phyloP scores from a whole-genome alignment of 2,329 filamentous ascomycete species.

The Pseudocercospora macadamiae region DNA sequence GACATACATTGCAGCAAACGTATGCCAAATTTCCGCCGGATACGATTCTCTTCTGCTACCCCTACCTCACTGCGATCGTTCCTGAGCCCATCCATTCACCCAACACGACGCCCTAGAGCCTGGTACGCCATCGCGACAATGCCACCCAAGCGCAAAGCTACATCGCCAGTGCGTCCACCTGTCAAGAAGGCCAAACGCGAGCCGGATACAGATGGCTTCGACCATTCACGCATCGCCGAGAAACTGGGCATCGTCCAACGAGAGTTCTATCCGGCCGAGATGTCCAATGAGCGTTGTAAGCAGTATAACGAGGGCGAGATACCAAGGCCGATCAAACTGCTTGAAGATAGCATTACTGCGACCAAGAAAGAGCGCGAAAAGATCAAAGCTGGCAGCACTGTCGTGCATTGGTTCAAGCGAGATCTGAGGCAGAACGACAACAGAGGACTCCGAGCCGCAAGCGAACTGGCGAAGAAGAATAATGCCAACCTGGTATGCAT shows the following conservation, averaged over 20 bases:
- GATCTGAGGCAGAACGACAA: constrained; percentile 79
- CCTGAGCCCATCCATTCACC: neutral
- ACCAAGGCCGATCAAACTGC: constrained; percentile 71
- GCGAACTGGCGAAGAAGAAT: constrained; percentile 66
- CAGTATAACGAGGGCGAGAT: constrained; percentile 73
- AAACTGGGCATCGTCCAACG: constrained; percentile 46
- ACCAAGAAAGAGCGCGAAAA: constrained; percentile 59
- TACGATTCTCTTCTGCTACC: neutral
- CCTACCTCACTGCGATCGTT: neutral
- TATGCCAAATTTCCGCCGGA: neutral
- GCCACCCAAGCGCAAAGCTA: constrained; percentile 36
- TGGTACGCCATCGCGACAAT: constrained; percentile 19
- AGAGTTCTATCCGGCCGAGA: constrained; percentile 82
- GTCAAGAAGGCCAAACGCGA: constrained; percentile 27
- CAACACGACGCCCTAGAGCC: neutral
- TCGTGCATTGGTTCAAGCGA: constrained; percentile 90
- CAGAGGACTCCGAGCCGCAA: constrained; percentile 68
- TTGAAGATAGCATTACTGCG: constrained; percentile 63
- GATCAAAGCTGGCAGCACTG: constrained; percentile 60
- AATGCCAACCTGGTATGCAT: constrained; percentile 73
- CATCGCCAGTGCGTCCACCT: constrained; percentile 34
- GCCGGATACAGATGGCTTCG: constrained; percentile 28
- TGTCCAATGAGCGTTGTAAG: constrained; percentile 76
- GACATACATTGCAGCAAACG: no score
- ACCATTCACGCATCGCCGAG: constrained; percentile 40